These are phyloP conservation scores for Pyrenula aspistea DNA, from an alignment of 495 filamentous ascomycete genomes.

Conservation along the genomic window DNA sequence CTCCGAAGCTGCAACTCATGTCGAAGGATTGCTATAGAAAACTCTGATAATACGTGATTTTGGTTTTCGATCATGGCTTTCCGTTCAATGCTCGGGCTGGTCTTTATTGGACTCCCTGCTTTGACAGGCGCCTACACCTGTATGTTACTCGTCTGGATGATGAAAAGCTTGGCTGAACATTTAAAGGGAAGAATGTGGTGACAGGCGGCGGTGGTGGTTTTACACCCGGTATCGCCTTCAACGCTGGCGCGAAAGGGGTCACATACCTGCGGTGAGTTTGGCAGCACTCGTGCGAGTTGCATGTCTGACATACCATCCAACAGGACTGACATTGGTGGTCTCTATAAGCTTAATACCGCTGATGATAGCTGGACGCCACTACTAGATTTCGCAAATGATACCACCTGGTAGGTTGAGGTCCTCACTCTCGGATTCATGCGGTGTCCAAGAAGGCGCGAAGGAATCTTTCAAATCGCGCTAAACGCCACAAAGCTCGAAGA, in stretches of 20 bases:
- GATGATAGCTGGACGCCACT: conserved; percentile 7
- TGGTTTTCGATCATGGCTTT: not conserved
- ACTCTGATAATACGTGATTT: not conserved
- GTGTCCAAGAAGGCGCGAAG: too few relatives aligned
- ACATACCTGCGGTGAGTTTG: not conserved
- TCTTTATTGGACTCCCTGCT: not conserved
- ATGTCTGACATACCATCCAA: not conserved
- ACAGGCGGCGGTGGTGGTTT: not conserved
- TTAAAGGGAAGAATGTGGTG: not conserved
- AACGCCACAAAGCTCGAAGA: too few relatives aligned
- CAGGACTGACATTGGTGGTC: conserved; percentile 50
- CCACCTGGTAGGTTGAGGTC: conserved; percentile 24
- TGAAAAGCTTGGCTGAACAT: not conserved
- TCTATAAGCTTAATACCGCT: conserved; percentile 27
- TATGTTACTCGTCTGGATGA: not conserved
- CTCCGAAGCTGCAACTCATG: too few relatives aligned
- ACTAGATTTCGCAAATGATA: conserved; percentile 19
- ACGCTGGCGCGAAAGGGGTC: not conserved
- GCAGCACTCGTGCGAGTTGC: not conserved
- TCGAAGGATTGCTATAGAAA: not conserved
- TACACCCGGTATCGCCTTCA: not conserved
- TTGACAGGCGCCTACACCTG: not conserved
- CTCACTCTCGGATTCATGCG: too few relatives aligned
- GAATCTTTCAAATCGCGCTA: too few relatives aligned
- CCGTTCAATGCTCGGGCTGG: not conserved